Conservation (phyloP, 2,329 filamentous ascomycete species). For the Magnaporthiopsis rhizophila region DNA sequence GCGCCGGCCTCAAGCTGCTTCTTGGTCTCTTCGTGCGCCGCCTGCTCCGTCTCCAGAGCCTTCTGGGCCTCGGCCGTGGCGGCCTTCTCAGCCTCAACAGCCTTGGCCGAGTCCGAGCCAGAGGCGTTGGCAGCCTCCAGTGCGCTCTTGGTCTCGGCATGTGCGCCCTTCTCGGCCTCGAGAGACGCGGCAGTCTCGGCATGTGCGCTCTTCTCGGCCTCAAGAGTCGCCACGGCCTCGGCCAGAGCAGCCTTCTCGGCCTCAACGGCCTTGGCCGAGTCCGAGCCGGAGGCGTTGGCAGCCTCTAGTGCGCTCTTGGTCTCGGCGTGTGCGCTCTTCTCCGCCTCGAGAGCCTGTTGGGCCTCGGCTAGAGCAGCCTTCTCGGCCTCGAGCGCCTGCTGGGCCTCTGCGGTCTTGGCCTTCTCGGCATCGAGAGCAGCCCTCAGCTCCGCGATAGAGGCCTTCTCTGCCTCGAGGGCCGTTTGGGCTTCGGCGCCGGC, state of each 20-base stretch:
- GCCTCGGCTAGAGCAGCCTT: constrained; percentile 6
- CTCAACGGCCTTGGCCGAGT: constrained; percentile 1
- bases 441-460: background rate
- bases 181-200: constrained; percentile 4
- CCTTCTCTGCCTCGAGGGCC: constrained; percentile 4
- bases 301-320: constrained; percentile 2
- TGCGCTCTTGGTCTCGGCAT: constrained; percentile 6
- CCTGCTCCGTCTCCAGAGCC: constrained; percentile 1
- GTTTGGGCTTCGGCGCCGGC: background rate
- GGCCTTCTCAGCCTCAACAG: background rate
- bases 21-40: constrained; percentile 1
- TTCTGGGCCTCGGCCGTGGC: constrained; percentile 1
- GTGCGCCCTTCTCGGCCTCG: constrained; percentile 7
- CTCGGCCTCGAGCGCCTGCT: constrained; percentile 4
- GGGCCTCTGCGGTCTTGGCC: background rate
- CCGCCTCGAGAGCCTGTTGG: constrained; percentile 2
- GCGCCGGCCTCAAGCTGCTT: background rate
- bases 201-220: constrained; percentile 2
- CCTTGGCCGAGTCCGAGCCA: constrained; percentile 1
- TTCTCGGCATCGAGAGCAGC: constrained; percentile 5
- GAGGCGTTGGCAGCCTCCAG: constrained; percentile 3
- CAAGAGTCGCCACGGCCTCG: background rate
- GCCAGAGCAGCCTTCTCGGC: background rate
- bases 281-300: background rate
- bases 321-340: constrained; percentile 7